A percentile compares a stretch with the other conserved stretches of the same genome.
Conservation (phyloP, 352 stramenopile genomes). For the Phytopythium aichiense region DNA sequence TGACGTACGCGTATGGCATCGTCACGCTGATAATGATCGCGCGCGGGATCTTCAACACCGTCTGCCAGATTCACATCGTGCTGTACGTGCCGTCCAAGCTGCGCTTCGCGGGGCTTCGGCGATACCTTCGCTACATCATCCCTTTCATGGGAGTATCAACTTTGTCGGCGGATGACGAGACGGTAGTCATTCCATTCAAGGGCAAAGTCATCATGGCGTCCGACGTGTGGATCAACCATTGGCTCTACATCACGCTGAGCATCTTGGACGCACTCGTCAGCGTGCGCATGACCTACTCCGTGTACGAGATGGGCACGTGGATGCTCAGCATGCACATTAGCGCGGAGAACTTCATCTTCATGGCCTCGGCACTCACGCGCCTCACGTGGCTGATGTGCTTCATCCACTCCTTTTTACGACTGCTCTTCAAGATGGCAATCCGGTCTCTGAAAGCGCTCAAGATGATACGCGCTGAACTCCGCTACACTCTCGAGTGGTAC, state of each 20-base stretch:
- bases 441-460: constrained; percentile 27
- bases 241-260: constrained; percentile 57
- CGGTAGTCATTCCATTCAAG: constrained; percentile 44
- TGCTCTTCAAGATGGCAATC: constrained; percentile 24
- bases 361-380: constrained; percentile 36
- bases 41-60: constrained; percentile 40
- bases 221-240: constrained; percentile 68
- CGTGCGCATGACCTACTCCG: constrained; percentile 39
- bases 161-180: constrained; percentile 29
- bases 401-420: constrained; percentile 28
- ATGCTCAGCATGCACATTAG: constrained; percentile 50
- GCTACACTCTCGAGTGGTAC: constrained; percentile 41
- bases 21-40: constrained; percentile 47
- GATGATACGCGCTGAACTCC: constrained; percentile 21
- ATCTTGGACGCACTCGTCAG: constrained; percentile 45
- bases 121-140: constrained; percentile 34
- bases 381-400: constrained; percentile 65
- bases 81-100: constrained; percentile 37
- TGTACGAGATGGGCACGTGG: constrained; percentile 44
- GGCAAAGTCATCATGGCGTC: constrained; percentile 47
- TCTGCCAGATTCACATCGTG: constrained; percentile 33
- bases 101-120: constrained; percentile 24
- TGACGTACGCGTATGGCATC: constrained; percentile 41
- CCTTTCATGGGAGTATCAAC: constrained; percentile 42
- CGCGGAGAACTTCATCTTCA: constrained; percentile 55